These are phyloP conservation scores for Bolboschoenoplectus hybrid DNA, from an alignment of 202 grass and related monocot genomes.

Conservation along the genomic window DNA sequence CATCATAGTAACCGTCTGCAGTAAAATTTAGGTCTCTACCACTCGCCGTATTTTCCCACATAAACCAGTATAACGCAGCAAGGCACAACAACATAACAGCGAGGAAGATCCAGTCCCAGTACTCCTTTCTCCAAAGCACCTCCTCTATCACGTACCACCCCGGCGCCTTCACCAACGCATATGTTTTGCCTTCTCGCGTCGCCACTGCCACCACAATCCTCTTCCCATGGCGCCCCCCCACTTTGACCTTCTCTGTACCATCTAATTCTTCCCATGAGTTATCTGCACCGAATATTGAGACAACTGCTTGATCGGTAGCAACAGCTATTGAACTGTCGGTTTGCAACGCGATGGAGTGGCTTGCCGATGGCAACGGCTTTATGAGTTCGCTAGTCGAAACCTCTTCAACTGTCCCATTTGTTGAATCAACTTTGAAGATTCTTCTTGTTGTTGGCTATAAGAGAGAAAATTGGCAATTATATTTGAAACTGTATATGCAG, in stretches of 20 bases:
- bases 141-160: background rate
- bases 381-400: background rate
- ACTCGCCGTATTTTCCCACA: too few species aligned
- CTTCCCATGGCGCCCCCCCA: background rate
- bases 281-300: background rate
- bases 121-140: background rate
- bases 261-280: background rate
- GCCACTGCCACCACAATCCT: background rate
- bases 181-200: too few species aligned
- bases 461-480: too few species aligned
- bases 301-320: background rate
- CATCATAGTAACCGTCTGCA: too few species aligned
- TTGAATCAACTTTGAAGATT: slow-evolving; percentile 9
- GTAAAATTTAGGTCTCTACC: too few species aligned
- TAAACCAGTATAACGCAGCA: too few species aligned
- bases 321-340: background rate
- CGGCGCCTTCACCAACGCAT: too few species aligned
- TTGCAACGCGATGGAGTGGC: background rate
- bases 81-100: too few species aligned
- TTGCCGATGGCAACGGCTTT: background rate
- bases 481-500: too few species aligned
- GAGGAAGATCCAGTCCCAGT: too few species aligned
- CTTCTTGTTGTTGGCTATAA: background rate
- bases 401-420: background rate
- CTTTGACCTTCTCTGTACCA: too few species aligned